Evolutionary conservation across 768 basidiomycete genomes (phyloP).

Genomic region (Pleurotus giganteus): DNA sequence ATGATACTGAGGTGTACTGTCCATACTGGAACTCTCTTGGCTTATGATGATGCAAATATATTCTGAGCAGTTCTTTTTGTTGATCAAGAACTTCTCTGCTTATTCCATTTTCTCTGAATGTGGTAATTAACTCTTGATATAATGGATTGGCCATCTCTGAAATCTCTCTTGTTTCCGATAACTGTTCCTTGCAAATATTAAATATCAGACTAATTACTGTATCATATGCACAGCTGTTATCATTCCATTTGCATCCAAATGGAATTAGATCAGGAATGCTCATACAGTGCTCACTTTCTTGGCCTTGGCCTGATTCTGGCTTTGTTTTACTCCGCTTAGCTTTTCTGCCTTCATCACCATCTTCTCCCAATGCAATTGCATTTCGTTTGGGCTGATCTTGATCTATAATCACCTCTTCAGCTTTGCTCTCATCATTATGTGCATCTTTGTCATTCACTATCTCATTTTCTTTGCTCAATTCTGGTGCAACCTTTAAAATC

Average conservation of each 20-base stretch:
- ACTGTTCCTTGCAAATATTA: slow-evolving; percentile 15
- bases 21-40: neutral
- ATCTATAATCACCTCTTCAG: too few relatives aligned
- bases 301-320: too few relatives aligned
- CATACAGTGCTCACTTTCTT: neutral
- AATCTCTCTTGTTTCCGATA: neutral
- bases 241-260: slow-evolving; percentile 17
- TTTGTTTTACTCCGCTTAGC: too few relatives aligned
- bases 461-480: too few relatives aligned
- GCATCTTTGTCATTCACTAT: too few relatives aligned
- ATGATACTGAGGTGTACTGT: neutral
- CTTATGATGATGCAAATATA: neutral
- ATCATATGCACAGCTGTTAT: slow-evolving; percentile 33
- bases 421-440: too few relatives aligned
- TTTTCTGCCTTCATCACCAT: too few relatives aligned
- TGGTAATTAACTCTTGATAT: neutral
- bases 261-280: neutral
- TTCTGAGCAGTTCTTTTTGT: neutral
- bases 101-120: neutral
- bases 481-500: too few relatives aligned
- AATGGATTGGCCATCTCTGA: neutral
- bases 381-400: too few relatives aligned
- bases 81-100: neutral
- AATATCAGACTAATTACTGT: slow-evolving; percentile 19
- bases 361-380: too few relatives aligned